Percentiles rank a stretch among this genome's conserved stretches.
Evolutionary conservation across 768 basidiomycete genomes (phyloP).

Genomic region (Daedaleopsis sinensis): DNA sequence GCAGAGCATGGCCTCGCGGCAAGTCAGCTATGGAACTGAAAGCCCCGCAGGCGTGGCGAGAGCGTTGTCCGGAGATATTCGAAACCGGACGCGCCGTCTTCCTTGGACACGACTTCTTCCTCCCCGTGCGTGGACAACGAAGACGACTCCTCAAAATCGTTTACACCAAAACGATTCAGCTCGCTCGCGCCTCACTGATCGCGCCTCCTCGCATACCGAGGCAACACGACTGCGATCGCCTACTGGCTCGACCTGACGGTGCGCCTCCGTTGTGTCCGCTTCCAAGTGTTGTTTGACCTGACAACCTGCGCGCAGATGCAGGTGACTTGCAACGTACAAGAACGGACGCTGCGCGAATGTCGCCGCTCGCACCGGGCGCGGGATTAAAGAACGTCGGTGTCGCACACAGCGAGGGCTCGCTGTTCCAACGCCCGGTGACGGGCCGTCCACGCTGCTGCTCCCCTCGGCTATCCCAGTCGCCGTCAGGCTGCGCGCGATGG

Average conservation of each 20-base stretch:
- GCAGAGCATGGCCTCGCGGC: slow-evolving; percentile 49
- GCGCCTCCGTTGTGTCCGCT: slow-evolving; percentile 34
- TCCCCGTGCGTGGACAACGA: slow-evolving; percentile 59
- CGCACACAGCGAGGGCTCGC: slow-evolving; percentile 59
- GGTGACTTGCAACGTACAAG: slow-evolving; percentile 66
- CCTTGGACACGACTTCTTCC: slow-evolving; percentile 80
- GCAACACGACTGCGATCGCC: slow-evolving; percentile 68
- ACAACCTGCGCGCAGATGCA: slow-evolving; percentile 55
- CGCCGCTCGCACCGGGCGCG: slow-evolving; percentile 55
- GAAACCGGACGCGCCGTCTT: slow-evolving; percentile 55
- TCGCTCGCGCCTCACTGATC: slow-evolving; percentile 56
- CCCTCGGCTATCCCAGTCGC: too few relatives aligned
- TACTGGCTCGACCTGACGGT: slow-evolving; percentile 77
- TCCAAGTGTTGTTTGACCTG: too few relatives aligned
- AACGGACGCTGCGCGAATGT: slow-evolving; percentile 70
- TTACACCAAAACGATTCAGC: slow-evolving; percentile 44
- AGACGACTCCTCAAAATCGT: slow-evolving; percentile 29
- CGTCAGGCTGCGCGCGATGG: slow-evolving; percentile 3
- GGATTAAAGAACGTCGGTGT: slow-evolving; percentile 71
- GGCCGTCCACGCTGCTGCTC: slow-evolving; percentile 11
- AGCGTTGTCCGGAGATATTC: slow-evolving; percentile 59
- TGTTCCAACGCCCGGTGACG: slow-evolving; percentile 74
- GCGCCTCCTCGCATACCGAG: slow-evolving; percentile 73
- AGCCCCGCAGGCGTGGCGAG: slow-evolving; percentile 56
- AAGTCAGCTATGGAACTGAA: neutral